Base-by-base conservation (phyloP, 2,329 filamentous ascomycete genomes). In the Metarhizium anisopliae region DNA sequence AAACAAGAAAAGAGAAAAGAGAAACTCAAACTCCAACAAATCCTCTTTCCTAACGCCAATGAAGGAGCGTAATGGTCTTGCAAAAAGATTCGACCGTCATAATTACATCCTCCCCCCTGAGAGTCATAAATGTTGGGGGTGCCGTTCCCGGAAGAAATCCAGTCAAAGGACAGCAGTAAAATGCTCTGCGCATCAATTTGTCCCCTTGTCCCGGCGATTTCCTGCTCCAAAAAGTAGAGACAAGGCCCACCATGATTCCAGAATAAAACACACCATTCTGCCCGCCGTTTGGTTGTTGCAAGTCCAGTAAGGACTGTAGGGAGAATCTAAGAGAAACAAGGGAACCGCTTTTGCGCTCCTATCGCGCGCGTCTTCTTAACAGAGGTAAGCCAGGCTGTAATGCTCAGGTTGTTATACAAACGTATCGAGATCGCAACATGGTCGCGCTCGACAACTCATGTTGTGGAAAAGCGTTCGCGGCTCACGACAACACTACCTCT, bases 401-500 rank as follows among this genome's bases (percentile, higher is more conserved):
- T 3, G n/a, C 42, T 45, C n/a, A 13, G 7, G 25, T 18, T 45
- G 42, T 20, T 20, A 45, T 45, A 45, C 42, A 45, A 16, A 25
- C 42, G n/a, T 45, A 20, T 45, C n/a, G 11, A 45, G n/a, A 20
- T 20, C 42, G 42, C 42, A 16, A 45, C 11, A 45, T 20, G 6
- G 10, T 18, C 7, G 11, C 52, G 51, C 35, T 29, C 38, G 40
- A 43, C 47, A 25, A 53, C 25, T n/a, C 20, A 8, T 14, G n/a
- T 47, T 42, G 40, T 35, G 49, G 56, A 42, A 50, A 45, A 20
- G 8, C 16, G 6, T 20, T 45, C 16, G 42, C 11, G 16, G n/a
- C 11, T 7, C 2, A 16, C 42, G 7, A 30, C 13, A 30, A 16
- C 30, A 54, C 61, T 75, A 84, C 72, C 81, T 74, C 74, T 84